Evolutionary conservation across 805 yeast species (phyloP).

Genomic region (Saturnispora sanitii): DNA sequence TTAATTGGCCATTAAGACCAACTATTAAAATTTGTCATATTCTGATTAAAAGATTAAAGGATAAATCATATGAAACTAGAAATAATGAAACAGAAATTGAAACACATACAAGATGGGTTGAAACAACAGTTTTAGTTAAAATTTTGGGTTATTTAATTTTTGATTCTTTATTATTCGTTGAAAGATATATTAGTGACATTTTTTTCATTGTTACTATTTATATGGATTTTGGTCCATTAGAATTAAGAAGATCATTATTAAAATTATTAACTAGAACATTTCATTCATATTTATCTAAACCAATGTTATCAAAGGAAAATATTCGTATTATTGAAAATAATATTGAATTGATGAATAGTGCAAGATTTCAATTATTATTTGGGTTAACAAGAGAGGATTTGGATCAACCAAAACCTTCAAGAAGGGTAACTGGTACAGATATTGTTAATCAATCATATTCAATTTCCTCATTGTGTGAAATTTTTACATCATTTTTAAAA

Average conservation of each 20-base stretch:
- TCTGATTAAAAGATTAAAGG: conserved; percentile 47
- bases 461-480: conserved; percentile 51
- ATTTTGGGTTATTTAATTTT: conserved; percentile 58
- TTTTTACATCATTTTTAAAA: conserved; percentile 42
- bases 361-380: conserved; percentile 56
- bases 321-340: conserved; percentile 37
- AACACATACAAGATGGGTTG: conserved; percentile 55
- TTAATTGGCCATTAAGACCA: conserved; percentile 55
- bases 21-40: conserved; percentile 65
- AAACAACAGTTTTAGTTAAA: conserved; percentile 56
- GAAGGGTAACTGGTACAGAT: conserved; percentile 20
- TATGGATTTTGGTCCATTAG: conserved; percentile 41
- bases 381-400: conserved; percentile 53
- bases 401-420: conserved; percentile 19
- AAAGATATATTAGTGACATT: conserved; percentile 61
- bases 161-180: conserved; percentile 53
- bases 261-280: conserved; percentile 55
- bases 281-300: conserved; percentile 56
- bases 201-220: conserved; percentile 56
- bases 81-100: conserved; percentile 36
- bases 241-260: conserved; percentile 53
- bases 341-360: conserved; percentile 42
- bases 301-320: conserved; percentile 34
- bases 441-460: conserved; percentile 34
- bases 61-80: conserved; percentile 40